These are phyloP conservation scores for Termitomyces sp. DNA, from an alignment of 768 basidiomycete species.

Conservation along the genomic window DNA sequence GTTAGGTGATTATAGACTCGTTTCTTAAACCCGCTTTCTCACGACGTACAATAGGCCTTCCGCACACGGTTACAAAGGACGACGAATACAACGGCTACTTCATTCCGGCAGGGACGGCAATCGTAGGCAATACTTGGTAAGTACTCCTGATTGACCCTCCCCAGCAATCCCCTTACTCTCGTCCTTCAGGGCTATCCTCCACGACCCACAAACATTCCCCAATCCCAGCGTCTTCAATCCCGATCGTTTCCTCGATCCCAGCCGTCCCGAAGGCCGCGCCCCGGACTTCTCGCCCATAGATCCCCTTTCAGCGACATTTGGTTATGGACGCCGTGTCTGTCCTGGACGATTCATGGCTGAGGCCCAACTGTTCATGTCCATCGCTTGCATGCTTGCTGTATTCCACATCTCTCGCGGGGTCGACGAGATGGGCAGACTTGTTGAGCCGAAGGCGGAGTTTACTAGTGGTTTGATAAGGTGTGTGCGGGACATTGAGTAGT, in stretches of 20 bases:
- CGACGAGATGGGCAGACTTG: constrained; percentile 27
- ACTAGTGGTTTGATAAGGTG: constrained; percentile 41
- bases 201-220: constrained; percentile 39
- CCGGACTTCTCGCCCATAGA: constrained; percentile 27
- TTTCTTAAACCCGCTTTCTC: background rate
- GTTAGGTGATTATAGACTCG: constrained; percentile 14
- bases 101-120: constrained; percentile 39
- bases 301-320: constrained; percentile 33
- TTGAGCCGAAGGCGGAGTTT: constrained; percentile 28
- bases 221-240: constrained; percentile 46
- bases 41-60: constrained; percentile 19
- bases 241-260: constrained; percentile 34
- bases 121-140: constrained; percentile 39
- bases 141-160: background rate
- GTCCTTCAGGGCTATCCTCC: constrained; percentile 40
- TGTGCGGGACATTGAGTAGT: constrained; percentile 2
- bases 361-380: constrained; percentile 38
- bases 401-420: constrained; percentile 34
- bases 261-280: constrained; percentile 10
- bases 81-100: constrained; percentile 38
- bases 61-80: constrained; percentile 33
- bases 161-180: background rate
- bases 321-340: constrained; percentile 41
- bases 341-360: constrained; percentile 43
- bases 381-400: constrained; percentile 35